Percentiles rank a stretch among this genome's conserved stretches.
Conservation (phyloP, 768 basidiomycete species). For the Aureoboletus auriporus region DNA sequence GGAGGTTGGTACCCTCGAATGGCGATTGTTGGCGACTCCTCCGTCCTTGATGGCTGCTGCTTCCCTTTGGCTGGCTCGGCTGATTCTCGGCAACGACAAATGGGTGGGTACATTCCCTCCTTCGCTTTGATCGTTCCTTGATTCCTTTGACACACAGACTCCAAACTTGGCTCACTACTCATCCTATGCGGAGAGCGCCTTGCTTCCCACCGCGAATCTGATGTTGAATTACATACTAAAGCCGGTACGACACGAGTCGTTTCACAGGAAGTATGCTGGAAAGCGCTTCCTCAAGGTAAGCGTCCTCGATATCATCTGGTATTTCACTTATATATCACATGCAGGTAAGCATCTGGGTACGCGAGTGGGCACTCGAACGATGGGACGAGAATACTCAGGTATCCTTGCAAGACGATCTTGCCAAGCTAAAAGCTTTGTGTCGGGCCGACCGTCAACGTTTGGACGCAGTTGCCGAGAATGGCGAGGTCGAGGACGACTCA, state of each 20-base stretch:
- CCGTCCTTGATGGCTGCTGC: slow-evolving; percentile 83
- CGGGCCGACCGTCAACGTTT: slow-evolving; percentile 16
- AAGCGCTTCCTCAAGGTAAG: slow-evolving; percentile 81
- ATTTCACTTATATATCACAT: slow-evolving; percentile 1
- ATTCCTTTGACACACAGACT: slow-evolving; percentile 44
- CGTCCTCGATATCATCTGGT: background rate
- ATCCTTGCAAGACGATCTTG: slow-evolving; percentile 55
- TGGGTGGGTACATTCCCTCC: slow-evolving; percentile 64
- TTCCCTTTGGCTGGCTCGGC: slow-evolving; percentile 79
- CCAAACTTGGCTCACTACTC: slow-evolving; percentile 86
- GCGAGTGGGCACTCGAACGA: slow-evolving; percentile 77
- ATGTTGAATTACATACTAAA: slow-evolving; percentile 87
- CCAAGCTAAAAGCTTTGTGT: slow-evolving; percentile 23
- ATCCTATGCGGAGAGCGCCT: slow-evolving; percentile 72
- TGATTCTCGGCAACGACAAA: slow-evolving; percentile 71
- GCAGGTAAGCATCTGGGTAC: slow-evolving; percentile 79
- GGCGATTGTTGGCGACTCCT: slow-evolving; percentile 65
- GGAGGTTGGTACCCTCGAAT: slow-evolving; percentile 82
- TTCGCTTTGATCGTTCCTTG: background rate
- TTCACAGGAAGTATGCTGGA: slow-evolving; percentile 86
- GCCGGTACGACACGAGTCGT: slow-evolving; percentile 66
- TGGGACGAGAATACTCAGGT: slow-evolving; percentile 66
- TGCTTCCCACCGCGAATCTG: slow-evolving; percentile 77
- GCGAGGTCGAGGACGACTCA: slow-evolving; percentile 11
- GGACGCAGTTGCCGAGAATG: slow-evolving; percentile 11